Evolutionary conservation across 352 stramenopile species (phyloP), one percentile per base, ranked within the genome.

Genomic region (Pilasporangium apinafurcum): DNA sequence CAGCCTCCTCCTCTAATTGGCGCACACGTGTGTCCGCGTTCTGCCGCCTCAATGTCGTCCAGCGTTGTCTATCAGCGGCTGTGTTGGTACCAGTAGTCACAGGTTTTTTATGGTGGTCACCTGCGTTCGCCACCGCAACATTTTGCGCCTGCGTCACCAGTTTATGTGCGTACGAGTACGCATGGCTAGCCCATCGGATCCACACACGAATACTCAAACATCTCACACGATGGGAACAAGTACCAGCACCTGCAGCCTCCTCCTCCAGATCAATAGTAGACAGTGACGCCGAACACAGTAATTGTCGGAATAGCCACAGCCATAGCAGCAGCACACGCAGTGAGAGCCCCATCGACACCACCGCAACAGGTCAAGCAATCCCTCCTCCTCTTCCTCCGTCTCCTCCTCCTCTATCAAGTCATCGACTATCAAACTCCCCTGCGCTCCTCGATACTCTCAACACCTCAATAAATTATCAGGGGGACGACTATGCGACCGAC

Each of bases 131-230:
- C 25, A 86, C 73, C 20, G 68, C 69, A 32, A 86, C 68, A n/a
- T 65, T 83, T 51, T 86, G 73, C 36, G 64, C 69, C 4, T 81
- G 79, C 33, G 58, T 83, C 12, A 77, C 53, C 24, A 78, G 60
- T 20, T 62, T 83, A 35, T 86, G 73, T 58, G 67, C 71, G 9
- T 88, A 79, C 48, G 76, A 88, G 50, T 88, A 83, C 26, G 62
- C 70, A 17, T 86, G 76, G 76, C 57, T 88, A 26, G 59, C 69
- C 12, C 65, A 86, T 41, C 70, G 76, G 26, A 88, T 88, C 47
- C 65, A 83, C 27, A 44, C 62, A 47, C 71, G 71, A 36, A 37
- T 84, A 5, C 48, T 72, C 20, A 35, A 49, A 8, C 42, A 48
- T 13, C 40, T 47, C 33, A 14, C 8, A 5, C 30, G 30, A n/a